Conservation (phyloP, 768 basidiomycete genomes). For the Asterophora parasitica region DNA sequence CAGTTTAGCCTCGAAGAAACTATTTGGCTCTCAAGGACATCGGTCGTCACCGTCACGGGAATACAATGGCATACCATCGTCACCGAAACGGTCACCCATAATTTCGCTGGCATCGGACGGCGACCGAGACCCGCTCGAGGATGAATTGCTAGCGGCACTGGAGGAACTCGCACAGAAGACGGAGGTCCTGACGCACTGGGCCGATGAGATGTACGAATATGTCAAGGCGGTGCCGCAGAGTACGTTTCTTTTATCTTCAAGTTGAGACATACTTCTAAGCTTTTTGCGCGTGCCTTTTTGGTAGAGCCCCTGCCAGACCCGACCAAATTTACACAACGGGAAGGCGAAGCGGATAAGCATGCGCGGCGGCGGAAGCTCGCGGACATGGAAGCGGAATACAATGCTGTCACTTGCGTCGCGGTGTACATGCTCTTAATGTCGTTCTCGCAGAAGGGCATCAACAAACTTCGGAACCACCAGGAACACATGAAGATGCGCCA, state of each 20-base stretch:
- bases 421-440: slow-evolving; percentile 89
- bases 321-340: slow-evolving; percentile 62
- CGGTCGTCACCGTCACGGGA: slow-evolving; percentile 35
- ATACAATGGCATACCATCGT: slow-evolving; percentile 39
- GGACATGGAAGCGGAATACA: slow-evolving; percentile 76
- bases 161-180: slow-evolving; percentile 97
- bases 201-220: slow-evolving; percentile 89
- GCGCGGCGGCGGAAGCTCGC: slow-evolving; percentile 66
- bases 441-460: slow-evolving; percentile 91
- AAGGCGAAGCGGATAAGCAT: slow-evolving; percentile 68
- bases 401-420: slow-evolving; percentile 81
- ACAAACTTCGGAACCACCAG: slow-evolving; percentile 71
- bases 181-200: slow-evolving; percentile 88
- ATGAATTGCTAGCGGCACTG: slow-evolving; percentile 70
- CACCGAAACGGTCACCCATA: slow-evolving; percentile 54
- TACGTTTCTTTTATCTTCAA: slow-evolving; percentile 31
- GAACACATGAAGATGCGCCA: slow-evolving; percentile 79
- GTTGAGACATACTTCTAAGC: no score
- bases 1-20: slow-evolving; percentile 75
- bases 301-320: slow-evolving; percentile 81
- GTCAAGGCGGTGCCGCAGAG: slow-evolving; percentile 83
- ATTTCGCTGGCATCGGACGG: slow-evolving; percentile 41
- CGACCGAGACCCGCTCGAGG: slow-evolving; percentile 68
- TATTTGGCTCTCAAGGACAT: slow-evolving; percentile 53
- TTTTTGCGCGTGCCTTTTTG: neutral